phyloP scores from a whole-genome alignment of 106 monocot species.

The Vanilla planifolia region DNA sequence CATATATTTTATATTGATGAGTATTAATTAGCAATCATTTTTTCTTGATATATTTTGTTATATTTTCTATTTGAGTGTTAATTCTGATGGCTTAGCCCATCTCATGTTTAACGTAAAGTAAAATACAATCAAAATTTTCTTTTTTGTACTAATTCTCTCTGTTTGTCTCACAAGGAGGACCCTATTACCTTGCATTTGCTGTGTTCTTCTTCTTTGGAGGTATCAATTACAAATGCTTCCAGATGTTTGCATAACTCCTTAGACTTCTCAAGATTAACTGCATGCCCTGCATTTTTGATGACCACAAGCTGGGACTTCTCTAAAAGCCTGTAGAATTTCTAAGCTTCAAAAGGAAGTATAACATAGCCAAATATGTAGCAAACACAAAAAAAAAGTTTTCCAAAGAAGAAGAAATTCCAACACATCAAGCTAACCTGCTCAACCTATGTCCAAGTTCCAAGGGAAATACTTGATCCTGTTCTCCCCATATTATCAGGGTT shows the following conservation, averaged over 20 bases:
- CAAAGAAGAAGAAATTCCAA: not conserved
- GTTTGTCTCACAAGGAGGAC: no score
- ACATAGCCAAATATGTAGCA: not conserved
- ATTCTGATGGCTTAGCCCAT: no score
- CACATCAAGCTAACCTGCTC: conserved; percentile 26
- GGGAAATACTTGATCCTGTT: conserved; percentile 76
- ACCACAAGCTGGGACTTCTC: conserved; percentile 57
- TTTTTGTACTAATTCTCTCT: no score
- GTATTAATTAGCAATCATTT: no score
- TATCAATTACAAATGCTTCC: conserved; percentile 42
- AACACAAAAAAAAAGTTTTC: not conserved
- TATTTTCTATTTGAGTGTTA: no score
- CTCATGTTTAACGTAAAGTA: no score
- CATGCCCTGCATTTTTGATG: conserved; percentile 83
- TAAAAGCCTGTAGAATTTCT: conserved; percentile 45
- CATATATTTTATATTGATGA: no score
- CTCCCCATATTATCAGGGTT: conserved; percentile 87
- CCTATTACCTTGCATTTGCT: conserved; percentile 29
- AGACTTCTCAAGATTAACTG: conserved; percentile 73
- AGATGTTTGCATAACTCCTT: conserved; percentile 63
- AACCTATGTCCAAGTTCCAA: conserved; percentile 71
- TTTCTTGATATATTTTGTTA: no score
- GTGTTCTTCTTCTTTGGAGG: conserved; percentile 9
- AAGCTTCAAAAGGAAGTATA: not conserved
- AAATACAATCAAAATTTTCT: no score